Evolutionary conservation across 2,329 filamentous ascomycete genomes (phyloP).

Genomic region (Cladophialophora exuberans): DNA sequence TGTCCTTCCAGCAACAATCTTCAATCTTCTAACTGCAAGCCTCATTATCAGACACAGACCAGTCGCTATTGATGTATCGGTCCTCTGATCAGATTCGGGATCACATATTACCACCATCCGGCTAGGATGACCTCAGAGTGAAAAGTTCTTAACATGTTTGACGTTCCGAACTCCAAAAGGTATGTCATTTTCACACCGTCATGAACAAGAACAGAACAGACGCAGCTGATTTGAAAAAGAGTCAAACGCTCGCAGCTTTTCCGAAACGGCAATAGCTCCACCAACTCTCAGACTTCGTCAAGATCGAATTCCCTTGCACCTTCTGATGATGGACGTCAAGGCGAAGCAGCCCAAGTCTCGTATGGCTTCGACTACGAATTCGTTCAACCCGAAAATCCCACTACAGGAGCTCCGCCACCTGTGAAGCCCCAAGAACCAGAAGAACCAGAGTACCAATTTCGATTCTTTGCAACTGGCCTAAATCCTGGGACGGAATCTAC

Average conservation of each 20-base stretch:
- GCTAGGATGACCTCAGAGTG: too few species aligned
- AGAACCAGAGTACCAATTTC: slow-evolving; percentile 30
- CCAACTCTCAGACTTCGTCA: slow-evolving; percentile 5
- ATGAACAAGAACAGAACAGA: neutral
- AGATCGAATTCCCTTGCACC: slow-evolving; percentile 9
- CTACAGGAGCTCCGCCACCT: neutral
- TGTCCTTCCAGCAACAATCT: too few species aligned
- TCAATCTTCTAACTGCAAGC: too few species aligned
- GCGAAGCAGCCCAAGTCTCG: neutral
- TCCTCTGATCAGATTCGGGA: too few species aligned
- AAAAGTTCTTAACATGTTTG: slow-evolving; percentile 28
- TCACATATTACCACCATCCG: too few species aligned
- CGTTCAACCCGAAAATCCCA: slow-evolving; percentile 15
- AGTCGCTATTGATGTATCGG: too few species aligned
- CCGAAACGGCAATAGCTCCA: slow-evolving; percentile 7
- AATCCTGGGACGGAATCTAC: neutral
- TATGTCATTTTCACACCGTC: neutral
- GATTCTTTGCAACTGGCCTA: slow-evolving; percentile 22
- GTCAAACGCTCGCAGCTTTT: slow-evolving; percentile 23
- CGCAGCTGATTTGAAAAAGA: slow-evolving; percentile 1
- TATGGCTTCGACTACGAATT: slow-evolving; percentile 34
- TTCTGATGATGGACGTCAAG: neutral
- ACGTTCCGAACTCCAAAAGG: slow-evolving; percentile 26
- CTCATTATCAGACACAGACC: too few species aligned
- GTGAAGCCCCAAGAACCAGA: slow-evolving; percentile 1